Base-by-base conservation (phyloP, 2,329 filamentous ascomycete genomes). In the Fusarium camptoceras region DNA sequence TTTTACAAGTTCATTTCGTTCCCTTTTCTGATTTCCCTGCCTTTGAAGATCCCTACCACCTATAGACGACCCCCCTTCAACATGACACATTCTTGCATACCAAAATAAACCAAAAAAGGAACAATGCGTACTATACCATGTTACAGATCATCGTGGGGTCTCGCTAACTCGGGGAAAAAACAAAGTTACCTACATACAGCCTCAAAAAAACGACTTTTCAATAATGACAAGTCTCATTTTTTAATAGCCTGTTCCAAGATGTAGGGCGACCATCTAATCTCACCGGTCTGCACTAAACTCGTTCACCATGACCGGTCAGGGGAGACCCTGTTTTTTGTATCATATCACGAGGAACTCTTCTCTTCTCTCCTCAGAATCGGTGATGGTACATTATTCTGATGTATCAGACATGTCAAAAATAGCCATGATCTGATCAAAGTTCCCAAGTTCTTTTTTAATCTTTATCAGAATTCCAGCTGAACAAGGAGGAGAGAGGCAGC, bases 171-270 rank as follows among this genome's bases (percentile, higher is more conserved):
- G 18, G 10, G 22, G 30, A 41, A 47, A 49, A 58, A 58, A 46
- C 31, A 50, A 64, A n/a, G 20, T 18, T 14, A 6, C 6, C 14
- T 22, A 31, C 20, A 41, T 14, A 47, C 28, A 47, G 53, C 53
- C 53, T 37, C 41, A 48, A 51, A 27, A 31, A 27, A 39, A 37
- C 41, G 49, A 58, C 30, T 25, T 22, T n/a, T 63, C 51, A 34
- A 51, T 64, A 65, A 37, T 65, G 46, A 65, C 42, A 51, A 30
- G 51, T 65, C 59, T 50, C 27, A 18, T 58, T 59, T 30, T 60
- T 10, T 22, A 24, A 14, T 41, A 24, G 7, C 50, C 30, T 41
- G 16, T 27, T 22, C 49, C 8, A 46, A 46, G 43, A 43, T 37
- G 42, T 47, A 47, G 47, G 28, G 42, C 31, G n/a, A 16, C 5